Percentiles rank a stretch among this genome's conserved stretches.
These are phyloP conservation scores for Coemansia sp. DNA, from an alignment of 192 early-diverging fungal species.

Conservation along the genomic window DNA sequence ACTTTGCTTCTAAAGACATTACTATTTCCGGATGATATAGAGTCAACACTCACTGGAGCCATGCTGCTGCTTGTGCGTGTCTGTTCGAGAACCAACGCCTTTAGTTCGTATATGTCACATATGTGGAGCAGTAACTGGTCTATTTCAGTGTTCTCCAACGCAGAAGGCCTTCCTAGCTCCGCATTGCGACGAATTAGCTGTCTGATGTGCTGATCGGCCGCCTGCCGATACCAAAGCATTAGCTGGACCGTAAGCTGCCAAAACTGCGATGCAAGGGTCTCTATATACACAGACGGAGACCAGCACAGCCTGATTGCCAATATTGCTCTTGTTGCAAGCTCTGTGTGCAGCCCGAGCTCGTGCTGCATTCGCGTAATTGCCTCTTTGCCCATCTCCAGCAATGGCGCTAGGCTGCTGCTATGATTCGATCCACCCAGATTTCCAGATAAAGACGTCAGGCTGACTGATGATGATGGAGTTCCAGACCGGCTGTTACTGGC, in stretches of 20 bases:
- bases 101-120: constrained; percentile 19
- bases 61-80: neutral
- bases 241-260: constrained; percentile 50
- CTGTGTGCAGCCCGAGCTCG: constrained; percentile 14
- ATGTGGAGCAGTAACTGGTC: constrained; percentile 24
- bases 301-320: constrained; percentile 33
- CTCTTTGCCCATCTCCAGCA: constrained; percentile 3
- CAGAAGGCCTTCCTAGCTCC: neutral
- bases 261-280: constrained; percentile 25
- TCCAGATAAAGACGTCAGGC: neutral
- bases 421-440: neutral
- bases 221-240: constrained; percentile 19
- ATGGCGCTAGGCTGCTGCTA: neutral
- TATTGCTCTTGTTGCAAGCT: constrained; percentile 15
- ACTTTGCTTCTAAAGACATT: neutral
- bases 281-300: constrained; percentile 28
- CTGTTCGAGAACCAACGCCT: constrained; percentile 3
- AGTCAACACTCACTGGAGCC: neutral
- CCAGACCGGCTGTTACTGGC: neutral
- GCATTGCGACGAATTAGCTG: constrained; percentile 13
- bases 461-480: neutral
- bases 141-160: constrained; percentile 1
- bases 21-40: neutral
- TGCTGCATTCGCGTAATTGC: neutral
- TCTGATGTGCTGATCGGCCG: constrained; percentile 6